Percentiles rank a stretch among this genome's conserved stretches.
Conservation (phyloP, 164 flowering plant species). For the Umbellularia californica region DNA sequence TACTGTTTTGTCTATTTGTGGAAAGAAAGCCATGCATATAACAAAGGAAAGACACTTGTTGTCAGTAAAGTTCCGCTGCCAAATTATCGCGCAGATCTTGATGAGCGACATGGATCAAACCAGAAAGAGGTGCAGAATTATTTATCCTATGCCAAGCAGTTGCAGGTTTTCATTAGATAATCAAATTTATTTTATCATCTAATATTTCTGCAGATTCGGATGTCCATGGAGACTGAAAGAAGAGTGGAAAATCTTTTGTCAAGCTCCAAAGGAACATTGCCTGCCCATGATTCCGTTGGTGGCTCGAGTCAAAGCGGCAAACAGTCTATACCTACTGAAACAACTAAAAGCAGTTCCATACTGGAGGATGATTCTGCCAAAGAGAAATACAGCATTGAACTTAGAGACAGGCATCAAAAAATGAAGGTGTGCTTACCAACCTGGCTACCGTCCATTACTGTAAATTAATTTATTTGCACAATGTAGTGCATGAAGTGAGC, state of each 20-base stretch:
- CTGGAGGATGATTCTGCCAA: constrained; percentile 32
- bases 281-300: constrained; percentile 28
- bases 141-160: not conserved
- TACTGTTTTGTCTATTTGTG: constrained; percentile 31
- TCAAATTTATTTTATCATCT: not conserved
- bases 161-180: not conserved
- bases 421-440: constrained; percentile 35
- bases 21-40: constrained; percentile 90
- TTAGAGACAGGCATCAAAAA: constrained; percentile 62
- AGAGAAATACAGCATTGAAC: constrained; percentile 52
- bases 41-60: constrained; percentile 84
- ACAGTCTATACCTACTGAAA: constrained; percentile 19
- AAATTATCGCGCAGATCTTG: constrained; percentile 89
- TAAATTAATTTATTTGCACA: not conserved
- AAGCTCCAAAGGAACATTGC: constrained; percentile 31
- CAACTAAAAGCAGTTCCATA: constrained; percentile 16
- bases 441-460: not conserved
- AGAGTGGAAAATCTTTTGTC: constrained; percentile 66
- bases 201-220: constrained; percentile 51
- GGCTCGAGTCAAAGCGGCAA: constrained; percentile 31
- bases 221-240: constrained; percentile 76
- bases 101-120: constrained; percentile 93
- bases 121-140: constrained; percentile 67
- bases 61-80: constrained; percentile 91
- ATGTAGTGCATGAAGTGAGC: not conserved